Conservation (phyloP, 805 yeast genomes). For the Dipodascopsis tothii region DNA sequence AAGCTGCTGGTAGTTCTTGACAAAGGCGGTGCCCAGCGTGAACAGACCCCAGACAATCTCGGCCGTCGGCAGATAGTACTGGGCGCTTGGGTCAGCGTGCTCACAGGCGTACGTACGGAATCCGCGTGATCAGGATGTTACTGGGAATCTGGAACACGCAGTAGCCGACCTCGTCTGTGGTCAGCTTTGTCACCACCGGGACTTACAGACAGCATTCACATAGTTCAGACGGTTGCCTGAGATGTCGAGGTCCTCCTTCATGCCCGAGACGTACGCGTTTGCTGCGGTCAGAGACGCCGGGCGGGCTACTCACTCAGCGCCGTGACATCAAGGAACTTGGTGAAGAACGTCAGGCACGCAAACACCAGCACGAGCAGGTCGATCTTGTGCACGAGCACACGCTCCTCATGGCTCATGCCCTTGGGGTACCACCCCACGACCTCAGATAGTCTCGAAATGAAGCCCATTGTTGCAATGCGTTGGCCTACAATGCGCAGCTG, state of each 20-base stretch:
- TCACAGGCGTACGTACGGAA: constrained; percentile 39
- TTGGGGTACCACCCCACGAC: constrained; percentile 12
- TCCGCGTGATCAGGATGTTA: constrained; percentile 48
- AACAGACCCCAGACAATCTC: constrained; percentile 65
- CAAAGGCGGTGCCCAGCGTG: constrained; percentile 50
- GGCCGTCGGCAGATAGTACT: constrained; percentile 44
- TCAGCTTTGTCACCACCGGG: too few species aligned
- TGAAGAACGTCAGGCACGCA: constrained; percentile 58
- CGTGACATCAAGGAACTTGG: constrained; percentile 54
- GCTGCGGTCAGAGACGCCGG: constrained; percentile 27
- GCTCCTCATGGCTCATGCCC: constrained; percentile 32
- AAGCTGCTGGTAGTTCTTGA: constrained; percentile 43
- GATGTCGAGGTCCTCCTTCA: constrained; percentile 45
- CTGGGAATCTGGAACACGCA: constrained; percentile 58
- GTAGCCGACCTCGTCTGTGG: constrained; percentile 52
- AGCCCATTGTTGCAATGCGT: too few species aligned
- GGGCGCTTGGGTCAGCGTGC: too few species aligned
- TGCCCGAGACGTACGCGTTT: constrained; percentile 62
- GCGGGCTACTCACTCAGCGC: constrained; percentile 35
- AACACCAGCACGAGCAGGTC: constrained; percentile 49
- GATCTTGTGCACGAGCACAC: constrained; percentile 43
- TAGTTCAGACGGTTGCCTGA: constrained; percentile 58
- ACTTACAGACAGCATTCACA: constrained; percentile 45
- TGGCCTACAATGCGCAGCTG: too few species aligned
- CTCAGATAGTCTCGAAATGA: too few species aligned